phyloP scores from a whole-genome alignment of 257 asterid genomes.

The Apocynum venetum region DNA sequence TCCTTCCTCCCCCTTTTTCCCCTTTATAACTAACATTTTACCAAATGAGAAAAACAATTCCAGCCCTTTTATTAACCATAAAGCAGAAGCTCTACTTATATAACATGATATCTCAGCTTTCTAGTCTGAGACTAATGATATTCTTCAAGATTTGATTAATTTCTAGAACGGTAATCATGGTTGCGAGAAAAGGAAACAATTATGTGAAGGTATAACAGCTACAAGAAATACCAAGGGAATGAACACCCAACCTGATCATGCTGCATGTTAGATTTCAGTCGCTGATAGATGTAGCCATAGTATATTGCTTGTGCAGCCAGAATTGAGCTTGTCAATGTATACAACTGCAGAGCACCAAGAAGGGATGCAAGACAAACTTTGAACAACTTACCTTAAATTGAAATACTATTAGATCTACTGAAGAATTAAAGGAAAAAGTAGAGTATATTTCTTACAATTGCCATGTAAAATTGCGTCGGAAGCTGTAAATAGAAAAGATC shows the following conservation, averaged over 20 bases:
- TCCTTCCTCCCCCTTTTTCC: no score
- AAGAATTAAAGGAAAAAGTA: constrained; percentile 1
- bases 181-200: no score
- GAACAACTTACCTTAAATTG: constrained; percentile 11
- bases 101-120: no score
- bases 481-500: constrained; percentile 49
- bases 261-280: constrained; percentile 36
- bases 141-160: no score
- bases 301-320: constrained; percentile 51
- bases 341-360: constrained; percentile 40
- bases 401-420: neutral
- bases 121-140: no score
- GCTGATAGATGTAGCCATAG: constrained; percentile 45
- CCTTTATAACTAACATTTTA: no score
- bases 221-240: neutral
- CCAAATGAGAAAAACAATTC: no score
- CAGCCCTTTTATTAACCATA: no score
- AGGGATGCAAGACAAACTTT: constrained; percentile 5
- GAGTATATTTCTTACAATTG: constrained; percentile 46
- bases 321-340: constrained; percentile 39
- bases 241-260: constrained; percentile 43
- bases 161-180: no score
- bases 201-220: neutral
- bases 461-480: constrained; percentile 63
- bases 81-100: no score